Evolutionary conservation across 495 filamentous ascomycete genomes (phyloP).

Genomic region (Penicillium psychrofluorescens): DNA sequence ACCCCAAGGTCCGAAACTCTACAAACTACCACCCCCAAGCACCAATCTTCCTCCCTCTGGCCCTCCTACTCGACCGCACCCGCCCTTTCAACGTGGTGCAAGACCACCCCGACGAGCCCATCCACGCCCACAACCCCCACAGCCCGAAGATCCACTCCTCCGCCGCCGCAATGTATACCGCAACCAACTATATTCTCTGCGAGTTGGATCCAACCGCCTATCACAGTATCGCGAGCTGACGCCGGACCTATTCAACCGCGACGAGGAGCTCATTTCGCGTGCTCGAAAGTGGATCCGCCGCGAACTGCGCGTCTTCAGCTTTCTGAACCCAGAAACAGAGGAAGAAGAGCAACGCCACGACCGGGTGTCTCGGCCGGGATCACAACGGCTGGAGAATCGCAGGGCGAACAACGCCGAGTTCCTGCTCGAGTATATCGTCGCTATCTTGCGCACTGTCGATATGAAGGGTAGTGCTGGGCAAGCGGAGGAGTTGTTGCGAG

Average conservation of each 20-base stretch:
- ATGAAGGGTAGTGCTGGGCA: slow-evolving; percentile 78
- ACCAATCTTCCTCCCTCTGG: slow-evolving; percentile 1
- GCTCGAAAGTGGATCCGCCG: slow-evolving; percentile 85
- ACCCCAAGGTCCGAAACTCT: slow-evolving; percentile 47
- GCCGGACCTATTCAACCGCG: slow-evolving; percentile 54
- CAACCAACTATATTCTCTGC: slow-evolving; percentile 68
- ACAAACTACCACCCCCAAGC: slow-evolving; percentile 31
- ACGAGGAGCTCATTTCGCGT: slow-evolving; percentile 64
- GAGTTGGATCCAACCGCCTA: slow-evolving; percentile 76
- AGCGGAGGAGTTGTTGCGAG: slow-evolving; percentile 80
- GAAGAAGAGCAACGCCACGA: slow-evolving; percentile 9
- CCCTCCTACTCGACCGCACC: background rate
- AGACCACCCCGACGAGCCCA: slow-evolving; percentile 17
- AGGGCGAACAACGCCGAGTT: slow-evolving; percentile 79
- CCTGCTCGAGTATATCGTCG: slow-evolving; percentile 79
- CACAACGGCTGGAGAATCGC: slow-evolving; percentile 33
- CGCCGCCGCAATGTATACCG: slow-evolving; percentile 71
- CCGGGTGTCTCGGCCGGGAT: slow-evolving; percentile 23
- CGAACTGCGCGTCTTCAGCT: slow-evolving; percentile 82
- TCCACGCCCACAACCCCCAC: slow-evolving; percentile 15
- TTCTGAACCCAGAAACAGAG: slow-evolving; percentile 44
- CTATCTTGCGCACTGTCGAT: slow-evolving; percentile 84
- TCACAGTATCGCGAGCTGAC: slow-evolving; percentile 74
- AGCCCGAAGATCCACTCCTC: slow-evolving; percentile 52
- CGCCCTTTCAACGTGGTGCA: slow-evolving; percentile 7